Conservation (phyloP, 805 yeast genomes). For the Teunomyces pallodes region DNA sequence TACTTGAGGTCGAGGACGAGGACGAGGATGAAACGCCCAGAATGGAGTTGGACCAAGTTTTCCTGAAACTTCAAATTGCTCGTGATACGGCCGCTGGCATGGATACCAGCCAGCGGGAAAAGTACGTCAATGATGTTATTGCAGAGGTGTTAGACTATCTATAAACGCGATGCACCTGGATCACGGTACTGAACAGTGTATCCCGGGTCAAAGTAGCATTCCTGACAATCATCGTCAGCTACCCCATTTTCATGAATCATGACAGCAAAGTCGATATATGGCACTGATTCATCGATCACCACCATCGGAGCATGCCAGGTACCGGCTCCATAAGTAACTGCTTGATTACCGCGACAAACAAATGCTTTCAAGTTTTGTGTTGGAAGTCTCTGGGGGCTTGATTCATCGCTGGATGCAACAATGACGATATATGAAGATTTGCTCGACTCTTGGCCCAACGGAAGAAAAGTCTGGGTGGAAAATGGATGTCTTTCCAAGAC, state of each 20-base stretch:
- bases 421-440: constrained; percentile 70
- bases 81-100: constrained; percentile 25
- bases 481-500: constrained; percentile 90
- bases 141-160: constrained; percentile 40
- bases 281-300: constrained; percentile 58
- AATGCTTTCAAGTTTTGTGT: constrained; percentile 68
- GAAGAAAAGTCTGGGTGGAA: constrained; percentile 86
- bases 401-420: constrained; percentile 58
- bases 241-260: constrained; percentile 81
- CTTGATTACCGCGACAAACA: constrained; percentile 75
- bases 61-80: constrained; percentile 35
- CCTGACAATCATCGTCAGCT: constrained; percentile 77
- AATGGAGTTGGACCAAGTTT: constrained; percentile 28
- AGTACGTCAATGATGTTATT: constrained; percentile 33
- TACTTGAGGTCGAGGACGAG: constrained; percentile 16
- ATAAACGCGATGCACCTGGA: constrained; percentile 11
- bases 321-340: constrained; percentile 82
- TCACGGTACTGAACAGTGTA: constrained; percentile 30
- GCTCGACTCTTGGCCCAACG: constrained; percentile 65
- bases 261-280: constrained; percentile 75
- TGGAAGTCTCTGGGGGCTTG: constrained; percentile 48
- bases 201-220: constrained; percentile 67
- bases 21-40: constrained; percentile 6
- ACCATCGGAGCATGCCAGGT: constrained; percentile 99
- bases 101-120: constrained; percentile 25